These are phyloP conservation scores for Myxozyma lipomycoides DNA, from an alignment of 805 yeast species.

Conservation along the genomic window DNA sequence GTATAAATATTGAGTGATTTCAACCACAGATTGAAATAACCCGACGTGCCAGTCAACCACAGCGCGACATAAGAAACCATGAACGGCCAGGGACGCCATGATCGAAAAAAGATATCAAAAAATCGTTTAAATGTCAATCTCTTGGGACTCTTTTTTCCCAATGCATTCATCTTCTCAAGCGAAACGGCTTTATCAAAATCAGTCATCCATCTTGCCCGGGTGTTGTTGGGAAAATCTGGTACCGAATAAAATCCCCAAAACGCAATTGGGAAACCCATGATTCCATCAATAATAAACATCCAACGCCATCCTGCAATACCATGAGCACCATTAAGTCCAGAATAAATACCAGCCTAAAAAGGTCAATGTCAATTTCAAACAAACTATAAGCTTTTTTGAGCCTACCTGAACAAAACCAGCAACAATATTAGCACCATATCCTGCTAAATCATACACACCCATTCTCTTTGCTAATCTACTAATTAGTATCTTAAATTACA, in stretches of 20 bases:
- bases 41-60: slow-evolving; percentile 10
- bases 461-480: not conserved
- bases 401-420: slow-evolving; percentile 51
- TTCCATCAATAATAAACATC: slow-evolving; percentile 44
- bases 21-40: slow-evolving; percentile 36
- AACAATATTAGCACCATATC: slow-evolving; percentile 31
- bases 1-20: slow-evolving; percentile 26
- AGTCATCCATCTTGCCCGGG: slow-evolving; percentile 4
- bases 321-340: slow-evolving; percentile 20
- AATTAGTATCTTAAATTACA: not conserved
- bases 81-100: slow-evolving; percentile 26
- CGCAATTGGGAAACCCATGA: slow-evolving; percentile 42
- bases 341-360: slow-evolving; percentile 50
- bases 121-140: slow-evolving; percentile 16
- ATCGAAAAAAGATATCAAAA: slow-evolving; percentile 18
- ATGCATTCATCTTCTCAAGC: slow-evolving; percentile 2
- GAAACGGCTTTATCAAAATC: not conserved
- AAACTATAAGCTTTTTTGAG: not conserved
- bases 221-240: slow-evolving; percentile 8
- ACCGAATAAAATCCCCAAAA: slow-evolving; percentile 33
- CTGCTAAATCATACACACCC: slow-evolving; percentile 3
- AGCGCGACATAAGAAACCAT: slow-evolving; percentile 16
- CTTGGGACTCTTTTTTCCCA: slow-evolving; percentile 17
- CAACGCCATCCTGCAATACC: slow-evolving; percentile 40
- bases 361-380: slow-evolving; percentile 35